These are phyloP conservation scores for Colletotrichum paranaense DNA, from an alignment of 2,329 filamentous ascomycete genomes.

Conservation along the genomic window DNA sequence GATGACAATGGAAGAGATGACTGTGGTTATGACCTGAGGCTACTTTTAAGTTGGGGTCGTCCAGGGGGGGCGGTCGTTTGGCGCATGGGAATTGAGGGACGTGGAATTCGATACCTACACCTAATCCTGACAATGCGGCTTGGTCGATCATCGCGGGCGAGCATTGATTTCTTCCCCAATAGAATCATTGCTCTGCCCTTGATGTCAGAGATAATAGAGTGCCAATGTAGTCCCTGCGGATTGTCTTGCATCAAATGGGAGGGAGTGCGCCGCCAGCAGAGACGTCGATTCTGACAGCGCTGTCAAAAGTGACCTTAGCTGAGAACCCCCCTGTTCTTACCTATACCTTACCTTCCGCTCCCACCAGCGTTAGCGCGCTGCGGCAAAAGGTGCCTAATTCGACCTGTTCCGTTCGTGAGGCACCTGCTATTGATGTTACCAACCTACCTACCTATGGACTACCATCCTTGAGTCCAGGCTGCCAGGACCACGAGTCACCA, in stretches of 20 bases:
- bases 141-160: not conserved
- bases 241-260: too few relatives aligned
- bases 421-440: not conserved
- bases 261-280: too few relatives aligned
- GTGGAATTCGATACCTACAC: not conserved
- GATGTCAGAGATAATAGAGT: not conserved
- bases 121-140: not conserved
- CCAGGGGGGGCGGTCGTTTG: slow-evolving; percentile 5
- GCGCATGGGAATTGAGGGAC: not conserved
- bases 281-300: too few relatives aligned
- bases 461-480: not conserved
- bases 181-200: not conserved
- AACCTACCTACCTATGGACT: too few relatives aligned
- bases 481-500: not conserved
- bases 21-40: slow-evolving; percentile 3
- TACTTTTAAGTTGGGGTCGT: slow-evolving; percentile 11
- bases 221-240: not conserved
- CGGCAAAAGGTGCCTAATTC: slow-evolving; percentile 16
- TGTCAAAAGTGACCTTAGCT: too few relatives aligned
- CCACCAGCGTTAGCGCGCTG: slow-evolving; percentile 14
- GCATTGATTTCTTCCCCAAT: not conserved
- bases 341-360: slow-evolving; percentile 2
- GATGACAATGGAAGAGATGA: slow-evolving; percentile 28
- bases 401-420: not conserved
- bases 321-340: not conserved